These are phyloP conservation scores for Desmodesmus armatus DNA, from an alignment of 139 green algal genomes.

Conservation along the genomic window DNA sequence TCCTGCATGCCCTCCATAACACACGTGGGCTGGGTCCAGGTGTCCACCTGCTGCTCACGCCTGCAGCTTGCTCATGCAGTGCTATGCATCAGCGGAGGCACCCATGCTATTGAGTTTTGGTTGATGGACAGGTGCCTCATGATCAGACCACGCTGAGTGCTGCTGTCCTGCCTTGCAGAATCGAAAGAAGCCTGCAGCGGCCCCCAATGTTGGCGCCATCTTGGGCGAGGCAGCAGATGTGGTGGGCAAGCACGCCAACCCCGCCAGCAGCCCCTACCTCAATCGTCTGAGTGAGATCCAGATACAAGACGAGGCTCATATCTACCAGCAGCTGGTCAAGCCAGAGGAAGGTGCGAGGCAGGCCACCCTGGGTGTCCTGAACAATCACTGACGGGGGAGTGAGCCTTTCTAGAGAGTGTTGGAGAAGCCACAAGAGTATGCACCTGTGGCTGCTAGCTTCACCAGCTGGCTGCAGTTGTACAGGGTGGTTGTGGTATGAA, in stretches of 20 bases:
- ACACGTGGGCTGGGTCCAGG: no score
- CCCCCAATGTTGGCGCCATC: constrained; percentile 26
- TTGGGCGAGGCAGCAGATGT: constrained; percentile 18
- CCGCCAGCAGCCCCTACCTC: neutral
- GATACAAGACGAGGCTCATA: constrained; percentile 38
- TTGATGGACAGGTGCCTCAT: no score
- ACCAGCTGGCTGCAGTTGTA: no score
- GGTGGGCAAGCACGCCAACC: neutral
- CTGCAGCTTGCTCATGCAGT: neutral
- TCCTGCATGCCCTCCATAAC: neutral
- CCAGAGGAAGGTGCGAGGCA: constrained; percentile 35
- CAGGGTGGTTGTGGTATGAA: no score
- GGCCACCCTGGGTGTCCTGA: no score
- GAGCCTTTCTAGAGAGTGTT: no score
- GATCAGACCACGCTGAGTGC: no score
- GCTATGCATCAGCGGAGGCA: neutral
- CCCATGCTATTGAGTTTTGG: neutral
- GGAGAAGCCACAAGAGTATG: no score
- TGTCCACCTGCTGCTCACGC: neutral
- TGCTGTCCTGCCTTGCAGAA: neutral
- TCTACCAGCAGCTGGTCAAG: constrained; percentile 31
- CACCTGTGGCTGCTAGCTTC: no score
- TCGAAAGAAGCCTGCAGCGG: neutral
- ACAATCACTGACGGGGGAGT: no score
- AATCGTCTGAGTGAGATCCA: constrained; percentile 26